phyloP scores from a whole-genome alignment of 805 yeast genomes.

The Ogataea henricii region DNA sequence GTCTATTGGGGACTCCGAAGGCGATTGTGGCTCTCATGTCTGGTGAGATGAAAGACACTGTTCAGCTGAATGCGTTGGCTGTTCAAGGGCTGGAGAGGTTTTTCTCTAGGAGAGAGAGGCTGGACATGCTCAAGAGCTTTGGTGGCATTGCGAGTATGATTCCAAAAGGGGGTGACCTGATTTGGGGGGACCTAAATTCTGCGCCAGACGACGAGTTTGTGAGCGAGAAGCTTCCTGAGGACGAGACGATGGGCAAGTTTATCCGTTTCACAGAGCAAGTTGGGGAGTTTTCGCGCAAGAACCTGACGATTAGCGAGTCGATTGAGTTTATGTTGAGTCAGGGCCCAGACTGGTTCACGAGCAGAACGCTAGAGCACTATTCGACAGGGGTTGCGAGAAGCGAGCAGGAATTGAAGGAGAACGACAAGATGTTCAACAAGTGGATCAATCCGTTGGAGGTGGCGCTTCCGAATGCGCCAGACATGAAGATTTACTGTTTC shows the following conservation, averaged over 20 bases:
- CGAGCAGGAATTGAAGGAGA: conserved; percentile 56
- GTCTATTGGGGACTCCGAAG: conserved; percentile 92
- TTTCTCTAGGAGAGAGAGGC: conserved; percentile 84
- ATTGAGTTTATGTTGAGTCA: conserved; percentile 63
- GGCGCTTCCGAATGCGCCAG: conserved; percentile 90
- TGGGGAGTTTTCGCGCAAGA: conserved; percentile 46
- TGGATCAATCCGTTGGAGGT: conserved; percentile 97
- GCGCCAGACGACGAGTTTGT: conserved; percentile 69
- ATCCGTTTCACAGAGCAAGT: conserved; percentile 57
- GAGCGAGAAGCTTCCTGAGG: conserved; percentile 21
- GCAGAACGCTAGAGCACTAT: conserved; percentile 67
- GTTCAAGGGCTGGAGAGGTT: conserved; percentile 93
- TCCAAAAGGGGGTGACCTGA: conserved; percentile 89
- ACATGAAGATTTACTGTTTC: conserved; percentile 82
- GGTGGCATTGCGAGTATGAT: conserved; percentile 97
- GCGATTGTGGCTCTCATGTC: conserved; percentile 89
- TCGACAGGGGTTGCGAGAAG: conserved; percentile 75
- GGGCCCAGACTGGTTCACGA: conserved; percentile 76
- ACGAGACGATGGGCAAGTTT: conserved; percentile 67
- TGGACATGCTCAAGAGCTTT: conserved; percentile 80
- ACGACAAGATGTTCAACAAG: conserved; percentile 71
- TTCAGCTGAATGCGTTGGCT: conserved; percentile 88
- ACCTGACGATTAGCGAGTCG: conserved; percentile 67
- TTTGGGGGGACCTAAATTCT: conserved; percentile 76
- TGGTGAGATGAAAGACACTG: conserved; percentile 98